Base-by-base conservation (phyloP, 495 filamentous ascomycete genomes). In the Trichodelitschia bisporula region DNA sequence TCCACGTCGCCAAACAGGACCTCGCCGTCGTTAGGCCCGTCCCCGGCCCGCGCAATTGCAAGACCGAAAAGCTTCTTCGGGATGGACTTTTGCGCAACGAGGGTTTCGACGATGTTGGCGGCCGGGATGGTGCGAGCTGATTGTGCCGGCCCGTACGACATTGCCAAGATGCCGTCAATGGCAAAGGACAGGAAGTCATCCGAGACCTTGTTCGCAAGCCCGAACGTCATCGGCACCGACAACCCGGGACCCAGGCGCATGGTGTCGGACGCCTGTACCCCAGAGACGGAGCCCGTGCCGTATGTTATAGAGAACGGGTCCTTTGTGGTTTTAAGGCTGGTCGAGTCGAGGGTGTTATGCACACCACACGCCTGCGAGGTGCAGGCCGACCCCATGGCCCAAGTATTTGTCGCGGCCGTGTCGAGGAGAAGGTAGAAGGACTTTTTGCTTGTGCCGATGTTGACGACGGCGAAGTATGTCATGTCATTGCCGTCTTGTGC, bases 121-220 rank as follows among this genome's bases (percentile, higher is more conserved):
- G 57, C 56, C 8, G 49, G 47, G 39, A 55, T 56, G 4, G 46
- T n/a, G 48, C 20, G 35, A 49, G 21, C 41, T 15, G 9, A 18
- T 18, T 2, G 53, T 40, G 36, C 50, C 30, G 49, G 53, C 39
- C 50, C 27, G 18, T 13, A 9, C 15, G 9, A 9, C 8, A 18
- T 9, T 4, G 76, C 79, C 4, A 89, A 49, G 29, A 90, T 86
- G n/a, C 79, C 79, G 43, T 90, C 79, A 38, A 86, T 73, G 12
- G 77, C 71, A 40, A 80, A 86, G 37, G 58, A 59, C 18, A 50
- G 36, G 47, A 91, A 84, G 28, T 79, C 64, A 29, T 64, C 46
- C 3, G 69, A 69, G 10, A 71, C 71, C 14, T 59, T 52, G 23
- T 58, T 65, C 11, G 67, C 75, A 36, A 76, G 40, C 3, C 79